These are phyloP conservation scores for Curvularia hawaiiensis DNA, from an alignment of 2,329 filamentous ascomycete species.

Conservation along the genomic window DNA sequence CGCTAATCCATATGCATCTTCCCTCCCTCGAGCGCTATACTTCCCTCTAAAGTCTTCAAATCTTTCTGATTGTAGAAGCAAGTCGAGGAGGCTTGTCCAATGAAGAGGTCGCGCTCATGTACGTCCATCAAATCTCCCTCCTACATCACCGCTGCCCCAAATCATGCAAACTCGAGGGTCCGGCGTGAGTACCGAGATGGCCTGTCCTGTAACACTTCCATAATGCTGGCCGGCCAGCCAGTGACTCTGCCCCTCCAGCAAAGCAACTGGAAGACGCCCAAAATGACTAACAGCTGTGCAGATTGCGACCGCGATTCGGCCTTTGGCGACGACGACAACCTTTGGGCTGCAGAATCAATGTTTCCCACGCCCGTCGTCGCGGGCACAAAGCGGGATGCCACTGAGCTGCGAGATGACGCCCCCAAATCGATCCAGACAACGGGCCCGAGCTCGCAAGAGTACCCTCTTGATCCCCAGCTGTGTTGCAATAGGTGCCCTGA, in stretches of 20 bases:
- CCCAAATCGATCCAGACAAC: slow-evolving; percentile 18
- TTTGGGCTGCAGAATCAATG: slow-evolving; percentile 35
- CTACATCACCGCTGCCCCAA: neutral
- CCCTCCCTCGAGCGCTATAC: neutral
- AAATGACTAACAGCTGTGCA: slow-evolving; percentile 38
- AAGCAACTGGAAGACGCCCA: slow-evolving; percentile 14
- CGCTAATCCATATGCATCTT: slow-evolving; percentile 12
- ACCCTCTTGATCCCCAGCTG: slow-evolving; percentile 15
- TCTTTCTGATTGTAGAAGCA: neutral
- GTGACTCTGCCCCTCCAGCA: slow-evolving; percentile 7
- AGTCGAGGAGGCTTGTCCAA: neutral
- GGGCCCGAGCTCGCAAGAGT: slow-evolving; percentile 21
- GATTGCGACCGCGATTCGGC: slow-evolving; percentile 40
- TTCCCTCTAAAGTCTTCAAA: slow-evolving; percentile 1
- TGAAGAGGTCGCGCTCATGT: slow-evolving; percentile 3
- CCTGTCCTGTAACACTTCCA: slow-evolving; percentile 11
- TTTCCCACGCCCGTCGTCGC: slow-evolving; percentile 34
- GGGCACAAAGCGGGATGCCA: slow-evolving; percentile 41
- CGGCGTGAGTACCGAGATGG: slow-evolving; percentile 15
- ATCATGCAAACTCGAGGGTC: slow-evolving; percentile 5
- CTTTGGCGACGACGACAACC: slow-evolving; percentile 39
- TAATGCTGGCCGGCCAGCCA: slow-evolving; percentile 1
- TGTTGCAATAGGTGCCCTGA: slow-evolving; percentile 40
- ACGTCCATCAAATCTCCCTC: neutral
- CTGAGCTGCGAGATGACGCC: slow-evolving; percentile 25